phyloP scores from a whole-genome alignment of 2,329 filamentous ascomycete genomes.

The Ophiosphaerella herpotricha region DNA sequence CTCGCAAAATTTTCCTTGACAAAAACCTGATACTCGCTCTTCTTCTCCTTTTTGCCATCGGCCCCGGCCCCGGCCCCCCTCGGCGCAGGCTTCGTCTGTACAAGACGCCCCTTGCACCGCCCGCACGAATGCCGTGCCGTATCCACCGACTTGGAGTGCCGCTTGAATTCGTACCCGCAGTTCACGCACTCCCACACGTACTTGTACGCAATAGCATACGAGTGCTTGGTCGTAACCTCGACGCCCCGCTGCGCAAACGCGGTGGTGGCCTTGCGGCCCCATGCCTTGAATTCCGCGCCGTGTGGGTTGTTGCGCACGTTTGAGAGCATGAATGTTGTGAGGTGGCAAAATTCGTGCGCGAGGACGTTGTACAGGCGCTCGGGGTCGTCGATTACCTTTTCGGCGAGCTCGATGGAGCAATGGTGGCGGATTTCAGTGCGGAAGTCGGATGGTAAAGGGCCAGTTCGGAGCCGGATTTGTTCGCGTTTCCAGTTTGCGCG shows the following conservation, averaged over 20 bases:
- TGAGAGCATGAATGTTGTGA: constrained; percentile 88
- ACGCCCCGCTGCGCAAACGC: constrained; percentile 67
- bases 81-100: constrained; percentile 80
- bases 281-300: constrained; percentile 80
- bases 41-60: constrained; percentile 37
- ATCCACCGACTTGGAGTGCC: constrained; percentile 87
- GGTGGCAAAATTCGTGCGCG: constrained; percentile 96
- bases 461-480: constrained; percentile 43
- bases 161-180: constrained; percentile 75
- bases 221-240: constrained; percentile 85
- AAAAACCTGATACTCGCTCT: constrained; percentile 61
- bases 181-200: constrained; percentile 79
- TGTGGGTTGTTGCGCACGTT: constrained; percentile 77
- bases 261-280: constrained; percentile 59
- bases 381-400: constrained; percentile 79
- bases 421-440: constrained; percentile 56
- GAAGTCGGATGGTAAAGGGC: constrained; percentile 26
- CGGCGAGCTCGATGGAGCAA: constrained; percentile 83
- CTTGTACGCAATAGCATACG: constrained; percentile 88
- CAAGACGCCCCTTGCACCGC: constrained; percentile 68
- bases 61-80: constrained; percentile 45
- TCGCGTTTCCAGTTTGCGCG: constrained; percentile 57
- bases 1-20: constrained; percentile 71
- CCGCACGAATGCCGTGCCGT: constrained; percentile 73
- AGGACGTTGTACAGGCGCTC: constrained; percentile 82